Base-by-base conservation (phyloP, 345 rosid species). In the Linum trigynum region DNA sequence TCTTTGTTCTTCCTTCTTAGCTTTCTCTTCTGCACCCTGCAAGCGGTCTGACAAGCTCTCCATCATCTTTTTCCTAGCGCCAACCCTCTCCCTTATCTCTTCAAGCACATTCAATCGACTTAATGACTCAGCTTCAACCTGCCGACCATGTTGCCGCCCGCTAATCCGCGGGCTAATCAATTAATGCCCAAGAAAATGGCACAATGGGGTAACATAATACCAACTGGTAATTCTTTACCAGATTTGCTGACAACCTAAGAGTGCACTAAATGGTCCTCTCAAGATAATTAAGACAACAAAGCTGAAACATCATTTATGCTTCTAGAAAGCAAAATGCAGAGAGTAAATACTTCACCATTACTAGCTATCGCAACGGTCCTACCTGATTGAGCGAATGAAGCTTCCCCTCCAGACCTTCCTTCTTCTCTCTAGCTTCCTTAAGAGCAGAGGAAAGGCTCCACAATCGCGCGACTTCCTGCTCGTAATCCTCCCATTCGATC, bases 401-500 rank as follows among this genome's bases (percentile, higher is more conserved):
- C 66, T 83, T 85, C 2, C 71, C 76, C 38, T 83, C 74, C 3
- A 94, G 80, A 68, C 3, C 62, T 62, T 57, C 84, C 75, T 87
- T 90, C 81, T 75, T 88, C 64, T 84, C 79, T 40, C 81, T 72
- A 36, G 88, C 85, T 80, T 83, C 86, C 63, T 73, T 70, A 23
- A 94, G 79, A 57, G 97, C 91, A 55, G 92, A 86, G 64, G 86
- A 85, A 55, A 94, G 92, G 76, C 97, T 90, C 81, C 88, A 83
- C 70, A 90, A 67, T 65, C 95, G 74, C 41, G 99, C 82, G 17
- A 82, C 86, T 79, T 94, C 96, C 51, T 84, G 84, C 64, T 91
- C 91, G 78, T 83, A 94, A 75, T 90, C 99, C 77, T 91, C 95
- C 99, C 97, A 94, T 65, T 88, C 87, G 78, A 90, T 84, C 50